Evolutionary conservation across 2,329 filamentous ascomycete species (phyloP), one percentile per base, ranked within the genome.

Genomic region (Sporothrix euskadiensis): DNA sequence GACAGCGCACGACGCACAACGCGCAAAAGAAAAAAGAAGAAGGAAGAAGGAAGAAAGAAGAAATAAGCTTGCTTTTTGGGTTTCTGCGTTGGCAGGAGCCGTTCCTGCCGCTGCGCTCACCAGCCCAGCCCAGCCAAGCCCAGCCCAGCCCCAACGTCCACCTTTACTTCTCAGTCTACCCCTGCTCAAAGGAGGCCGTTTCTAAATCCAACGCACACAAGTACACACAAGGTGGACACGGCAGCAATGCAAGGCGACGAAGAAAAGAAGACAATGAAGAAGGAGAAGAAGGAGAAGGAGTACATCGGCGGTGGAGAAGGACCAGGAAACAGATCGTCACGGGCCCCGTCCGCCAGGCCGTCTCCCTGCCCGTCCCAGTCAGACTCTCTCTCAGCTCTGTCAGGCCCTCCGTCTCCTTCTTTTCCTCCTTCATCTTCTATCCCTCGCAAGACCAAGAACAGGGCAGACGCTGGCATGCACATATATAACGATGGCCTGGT

Each of bases 261-360:
- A 9, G 39, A 30, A 41, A 47, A 66, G 22, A 66, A 47, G 26
- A 54, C 19, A 22, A 22, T 16, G 12, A 39, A 30, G 30, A 14
- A 26, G 26, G 26, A 26, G 26, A 26, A 26, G 10, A 10, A 39
- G 32, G 19, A 63, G 35, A 63, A 10, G 4, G 32, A 63, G 32
- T 26, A 22, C 32, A 32, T 49, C 44, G 65, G 30, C 16, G 30
- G 4, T 39, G 44, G 19, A 39, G 44, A 10, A 52, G n/a, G 22
- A 35, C 32, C n/a, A 63, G 19, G 61, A 47, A 66, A 44, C 66
- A 56, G 66, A 69, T 54, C 47, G 66, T 69, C 66, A 56, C 19
- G 30, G 47, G 44, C 66, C 47, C 66, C 66, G 65, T 69, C 41
- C 22, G 39, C 63, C 63, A 47, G 22, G 8, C 39, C 41, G 63